Evolutionary conservation across 208 protist genomes (phyloP).

Genomic region (Crithidia mellificae): DNA sequence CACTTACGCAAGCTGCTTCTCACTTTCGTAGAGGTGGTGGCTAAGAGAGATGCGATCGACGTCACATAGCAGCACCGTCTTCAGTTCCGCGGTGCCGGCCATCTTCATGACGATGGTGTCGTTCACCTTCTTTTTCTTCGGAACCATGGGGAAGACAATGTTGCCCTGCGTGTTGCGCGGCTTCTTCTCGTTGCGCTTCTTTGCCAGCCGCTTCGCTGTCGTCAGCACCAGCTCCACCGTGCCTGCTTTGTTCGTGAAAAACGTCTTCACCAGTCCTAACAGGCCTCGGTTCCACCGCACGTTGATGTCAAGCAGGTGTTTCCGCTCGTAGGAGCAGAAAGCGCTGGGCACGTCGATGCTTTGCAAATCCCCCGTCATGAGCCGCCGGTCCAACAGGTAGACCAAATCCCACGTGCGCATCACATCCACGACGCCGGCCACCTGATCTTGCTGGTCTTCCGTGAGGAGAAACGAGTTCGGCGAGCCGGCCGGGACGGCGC

Average conservation of each 20-base stretch:
- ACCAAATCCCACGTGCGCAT: conserved; percentile 89
- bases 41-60: conserved; percentile 63
- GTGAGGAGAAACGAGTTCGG: conserved; percentile 25
- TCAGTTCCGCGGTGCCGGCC: conserved; percentile 43
- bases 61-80: conserved; percentile 52
- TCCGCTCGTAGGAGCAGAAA: conserved; percentile 60
- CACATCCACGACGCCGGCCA: conserved; percentile 55
- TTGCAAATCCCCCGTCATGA: conserved; percentile 73
- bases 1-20: conserved; percentile 37
- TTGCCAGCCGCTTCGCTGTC: conserved; percentile 62
- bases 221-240: conserved; percentile 60
- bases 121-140: conserved; percentile 43
- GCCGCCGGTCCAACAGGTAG: conserved; percentile 65
- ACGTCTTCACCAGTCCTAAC: conserved; percentile 44
- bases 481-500: neutral
- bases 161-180: conserved; percentile 52
- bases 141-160: conserved; percentile 53
- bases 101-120: conserved; percentile 68
- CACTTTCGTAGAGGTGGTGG: conserved; percentile 67
- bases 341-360: conserved; percentile 52
- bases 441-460: conserved; percentile 35
- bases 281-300: conserved; percentile 67
- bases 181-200: conserved; percentile 64
- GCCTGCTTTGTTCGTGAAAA: conserved; percentile 54
- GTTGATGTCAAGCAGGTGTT: conserved; percentile 70